Base-by-base conservation (phyloP, 148 eudicot genomes). In the Polygonum aviculare region DNA sequence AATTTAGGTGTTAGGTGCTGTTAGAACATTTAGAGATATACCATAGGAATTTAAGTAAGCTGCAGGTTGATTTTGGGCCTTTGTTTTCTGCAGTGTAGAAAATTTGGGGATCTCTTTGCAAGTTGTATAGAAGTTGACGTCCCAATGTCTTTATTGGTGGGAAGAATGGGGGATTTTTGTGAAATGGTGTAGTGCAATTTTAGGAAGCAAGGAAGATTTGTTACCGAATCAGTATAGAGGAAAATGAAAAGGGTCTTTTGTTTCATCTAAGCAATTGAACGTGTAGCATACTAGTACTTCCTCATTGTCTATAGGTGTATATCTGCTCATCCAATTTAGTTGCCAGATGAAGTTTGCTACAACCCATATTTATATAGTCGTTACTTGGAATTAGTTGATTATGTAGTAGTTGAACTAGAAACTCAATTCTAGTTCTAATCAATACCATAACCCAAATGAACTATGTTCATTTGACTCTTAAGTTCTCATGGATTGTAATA, bases 31-130 rank as follows among this genome's bases (percentile, higher is more conserved):
- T 63, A 67, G 44, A 14, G 45, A 15, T 67, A 36, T 38, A 67
- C 72, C 5, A 35, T 60, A 67, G 72, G 72, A 18, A 67, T 36
- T 67, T 16, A 41, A 67, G 44, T 67, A 21, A 36, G 65, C 65
- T 59, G 65, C 65, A 65, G 41, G n/a, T 65, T 35, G 40, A 65
- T 65, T 65, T 35, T 65, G 35, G 70, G 41, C 44, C 70, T 65
- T 65, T 33, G 70, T 33, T 65, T 35, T 65, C 70, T 65, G 70
- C 70, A 65, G n/a, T 35, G 33, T 18, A 9, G 35, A 12, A 65
- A 14, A 19, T 35, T 65, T 33, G 70, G 41, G 40, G 40, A 41
- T 65, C 70, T 65, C 70, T 65, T 67, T 35, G 44, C 44, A 67
- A 67, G 21, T 36, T 67, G 72, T 67, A 67, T 36, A 67, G 72